Conservation (phyloP, 176 grass and related monocot genomes). For the Bolboschoenus planiculmis region DNA sequence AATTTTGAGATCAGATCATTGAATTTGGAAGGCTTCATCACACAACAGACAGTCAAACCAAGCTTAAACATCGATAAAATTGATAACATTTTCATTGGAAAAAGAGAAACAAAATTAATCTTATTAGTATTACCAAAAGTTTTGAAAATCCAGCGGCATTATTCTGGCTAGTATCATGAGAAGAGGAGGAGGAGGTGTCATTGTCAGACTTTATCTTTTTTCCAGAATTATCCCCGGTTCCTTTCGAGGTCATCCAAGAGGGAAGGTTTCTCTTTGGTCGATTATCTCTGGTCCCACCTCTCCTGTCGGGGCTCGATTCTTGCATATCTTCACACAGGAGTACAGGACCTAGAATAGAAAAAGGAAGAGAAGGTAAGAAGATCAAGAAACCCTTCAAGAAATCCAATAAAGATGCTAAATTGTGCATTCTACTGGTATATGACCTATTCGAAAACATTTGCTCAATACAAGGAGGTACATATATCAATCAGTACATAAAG, state of each 20-base stretch:
- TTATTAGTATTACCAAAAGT: constrained; percentile 41
- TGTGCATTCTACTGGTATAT: neutral
- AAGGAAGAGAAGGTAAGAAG: neutral
- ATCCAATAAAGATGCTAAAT: neutral
- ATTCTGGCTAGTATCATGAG: constrained; percentile 2
- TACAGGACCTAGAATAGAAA: neutral
- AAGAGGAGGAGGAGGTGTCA: neutral
- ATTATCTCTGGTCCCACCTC: neutral
- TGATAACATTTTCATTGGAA: neutral
- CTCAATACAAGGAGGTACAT: no score
- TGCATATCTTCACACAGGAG: no score
- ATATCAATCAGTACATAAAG: no score
- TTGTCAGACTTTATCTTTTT: constrained; percentile 46
- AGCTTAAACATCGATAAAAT: neutral
- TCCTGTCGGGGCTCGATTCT: constrained; percentile 27
- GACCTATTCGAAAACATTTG: neutral
- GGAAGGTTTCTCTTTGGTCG: constrained; percentile 50
- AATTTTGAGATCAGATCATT: neutral
- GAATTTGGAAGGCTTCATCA: neutral
- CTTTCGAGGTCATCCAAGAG: constrained; percentile 46
- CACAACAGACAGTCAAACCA: neutral
- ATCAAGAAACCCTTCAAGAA: neutral
- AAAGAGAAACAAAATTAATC: neutral
- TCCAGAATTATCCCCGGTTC: constrained; percentile 28
- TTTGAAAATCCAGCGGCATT: constrained; percentile 46